Evolutionary conservation across 2,329 filamentous ascomycete genomes (phyloP), one percentile per base, ranked within the genome.

Genomic region (Botrytis galanthina): DNA sequence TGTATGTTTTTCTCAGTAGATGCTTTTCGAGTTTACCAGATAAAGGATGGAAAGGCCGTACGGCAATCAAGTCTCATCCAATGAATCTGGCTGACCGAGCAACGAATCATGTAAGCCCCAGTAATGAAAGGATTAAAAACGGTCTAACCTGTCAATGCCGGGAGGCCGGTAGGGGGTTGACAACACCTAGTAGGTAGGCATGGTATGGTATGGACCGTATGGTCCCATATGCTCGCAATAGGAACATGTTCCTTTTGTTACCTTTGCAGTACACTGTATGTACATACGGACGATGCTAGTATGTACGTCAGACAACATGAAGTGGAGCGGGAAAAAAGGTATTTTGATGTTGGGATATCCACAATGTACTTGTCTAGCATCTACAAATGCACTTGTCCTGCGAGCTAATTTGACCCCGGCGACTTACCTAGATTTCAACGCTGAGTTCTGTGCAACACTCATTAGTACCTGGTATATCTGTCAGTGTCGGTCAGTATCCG

Each of bases 71-170:
- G 16, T 22, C 37, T 29, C 61, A 32, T 63, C 61, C 37, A 63
- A 67, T 67, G 63, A 37, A 44, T 42, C 22, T 60, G 54, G 67
- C 67, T 70, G 67, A 39, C 67, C 48, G 35, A 70, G 67, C 67
- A 70, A 70, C 67, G 63, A n/a, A 37, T 32, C 42, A 18, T 29
- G 18, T 29, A 35, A 37, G 63, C 29, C 44, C 39, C 39, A 48
- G n/a, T 14, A 22, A n/a, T 42, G 26, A 29, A 29, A 54, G 51
- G 12, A 54, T 29, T 16, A 8, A 32, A 46, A 46, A 66, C 39
- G 67, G 67, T n/a, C 32, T 42, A 46, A 32, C 35, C 35, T 60
- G 51, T 32, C 51, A 29, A 59, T 59, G 37, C 16, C 39, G 48
- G 39, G 60, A 59, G n/a, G 35, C 16, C 29, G 48, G 39, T 70